phyloP scores from a whole-genome alignment of 2,329 filamentous ascomycete species.

The Parafenestella ontariensis region DNA sequence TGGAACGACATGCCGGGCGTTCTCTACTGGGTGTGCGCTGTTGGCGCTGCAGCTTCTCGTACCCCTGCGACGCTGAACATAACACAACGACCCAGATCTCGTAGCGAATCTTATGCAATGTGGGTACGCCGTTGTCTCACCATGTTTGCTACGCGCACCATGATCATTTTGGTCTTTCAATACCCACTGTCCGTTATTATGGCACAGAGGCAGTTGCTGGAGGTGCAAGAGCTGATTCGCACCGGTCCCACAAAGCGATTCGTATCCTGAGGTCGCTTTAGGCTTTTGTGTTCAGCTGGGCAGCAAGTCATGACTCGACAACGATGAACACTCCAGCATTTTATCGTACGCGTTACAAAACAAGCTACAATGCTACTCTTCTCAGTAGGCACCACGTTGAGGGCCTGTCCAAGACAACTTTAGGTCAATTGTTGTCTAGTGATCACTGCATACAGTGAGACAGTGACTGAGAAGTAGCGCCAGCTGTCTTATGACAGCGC shows the following conservation, averaged over 20 bases:
- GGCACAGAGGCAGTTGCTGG: slow-evolving; percentile 35
- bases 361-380: not conserved
- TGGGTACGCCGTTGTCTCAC: slow-evolving; percentile 38
- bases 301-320: not conserved
- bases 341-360: not conserved
- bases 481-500: not conserved
- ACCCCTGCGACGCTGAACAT: slow-evolving; percentile 18
- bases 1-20: slow-evolving; percentile 45
- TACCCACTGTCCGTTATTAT: slow-evolving; percentile 33
- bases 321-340: too few relatives aligned
- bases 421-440: not conserved
- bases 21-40: slow-evolving; percentile 42
- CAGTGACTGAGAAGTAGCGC: not conserved
- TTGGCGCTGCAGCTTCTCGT: slow-evolving; percentile 42
- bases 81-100: slow-evolving; percentile 4
- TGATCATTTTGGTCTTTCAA: slow-evolving; percentile 36
- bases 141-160: slow-evolving; percentile 35
- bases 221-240: slow-evolving; percentile 36
- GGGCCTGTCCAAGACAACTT: not conserved
- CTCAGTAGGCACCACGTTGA: not conserved
- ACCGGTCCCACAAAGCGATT: not conserved
- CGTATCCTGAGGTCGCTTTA: not conserved
- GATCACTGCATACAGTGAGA: not conserved
- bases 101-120: slow-evolving; percentile 21
- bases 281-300: not conserved